These are phyloP conservation scores for Dovyalis caffra DNA, from an alignment of 345 rosid species.

Conservation along the genomic window DNA sequence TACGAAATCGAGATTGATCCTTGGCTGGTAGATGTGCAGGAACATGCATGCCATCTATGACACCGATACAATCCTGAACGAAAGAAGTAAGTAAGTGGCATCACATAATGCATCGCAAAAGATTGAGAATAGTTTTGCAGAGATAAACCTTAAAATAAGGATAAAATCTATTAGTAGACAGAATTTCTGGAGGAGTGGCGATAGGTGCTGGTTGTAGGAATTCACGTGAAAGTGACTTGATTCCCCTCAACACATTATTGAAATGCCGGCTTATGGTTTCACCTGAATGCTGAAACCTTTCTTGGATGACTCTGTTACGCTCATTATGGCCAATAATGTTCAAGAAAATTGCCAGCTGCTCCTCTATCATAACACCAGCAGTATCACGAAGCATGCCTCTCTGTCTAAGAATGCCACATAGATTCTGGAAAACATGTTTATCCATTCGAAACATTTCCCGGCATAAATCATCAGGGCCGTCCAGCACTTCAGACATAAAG, in stretches of 20 bases:
- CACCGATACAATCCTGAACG: conserved; percentile 73
- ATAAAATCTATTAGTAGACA: conserved; percentile 47
- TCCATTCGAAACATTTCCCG: conserved; percentile 80
- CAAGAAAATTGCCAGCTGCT: conserved; percentile 73
- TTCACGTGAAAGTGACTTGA: conserved; percentile 71
- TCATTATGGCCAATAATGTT: conserved; percentile 72
- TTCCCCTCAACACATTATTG: conserved; percentile 71
- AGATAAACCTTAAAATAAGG: conserved; percentile 70
- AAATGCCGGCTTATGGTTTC: conserved; percentile 86
- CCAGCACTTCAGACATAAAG: conserved; percentile 53
- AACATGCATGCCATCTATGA: conserved; percentile 66
- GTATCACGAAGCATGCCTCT: conserved; percentile 67
- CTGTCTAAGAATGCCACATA: conserved; percentile 48
- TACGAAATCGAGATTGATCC: conserved; percentile 72
- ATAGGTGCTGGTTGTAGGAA: conserved; percentile 45
- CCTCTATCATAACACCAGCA: conserved; percentile 69
- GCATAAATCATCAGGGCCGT: conserved; percentile 50
- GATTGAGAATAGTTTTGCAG: background rate
- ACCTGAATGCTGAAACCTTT: conserved; percentile 73
- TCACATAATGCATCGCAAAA: background rate
- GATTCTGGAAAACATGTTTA: conserved; percentile 60
- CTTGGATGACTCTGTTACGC: conserved; percentile 78
- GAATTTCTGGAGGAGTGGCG: conserved; percentile 46
- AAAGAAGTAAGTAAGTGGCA: conserved; percentile 20
- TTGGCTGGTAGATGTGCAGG: conserved; percentile 78